Conservation (phyloP, 1,139 yeast genomes). For the Chernovozyma sophiae-reginae region DNA sequence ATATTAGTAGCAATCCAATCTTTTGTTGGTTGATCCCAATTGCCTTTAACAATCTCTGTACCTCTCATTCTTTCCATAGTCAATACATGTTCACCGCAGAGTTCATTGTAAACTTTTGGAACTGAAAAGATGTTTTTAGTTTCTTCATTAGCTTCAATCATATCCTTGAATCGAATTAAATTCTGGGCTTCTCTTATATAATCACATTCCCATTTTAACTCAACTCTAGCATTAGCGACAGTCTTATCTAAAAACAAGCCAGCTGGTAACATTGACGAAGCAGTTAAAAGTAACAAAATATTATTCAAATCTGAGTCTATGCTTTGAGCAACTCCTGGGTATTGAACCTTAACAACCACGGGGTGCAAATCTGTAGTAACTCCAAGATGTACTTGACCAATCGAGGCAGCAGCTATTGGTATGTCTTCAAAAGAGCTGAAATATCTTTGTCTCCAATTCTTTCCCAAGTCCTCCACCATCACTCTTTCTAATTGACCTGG, state of each 20-base stretch:
- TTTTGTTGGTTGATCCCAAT: slow-evolving; percentile 68
- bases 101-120: slow-evolving; percentile 74
- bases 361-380: slow-evolving; percentile 58
- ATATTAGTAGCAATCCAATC: slow-evolving; percentile 82
- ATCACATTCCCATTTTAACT: slow-evolving; percentile 97
- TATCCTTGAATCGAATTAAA: slow-evolving; percentile 61
- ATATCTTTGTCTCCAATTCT: slow-evolving; percentile 64
- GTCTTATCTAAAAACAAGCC: slow-evolving; percentile 91
- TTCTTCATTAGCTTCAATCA: slow-evolving; percentile 50
- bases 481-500: slow-evolving; percentile 80
- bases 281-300: slow-evolving; percentile 73
- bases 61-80: slow-evolving; percentile 93
- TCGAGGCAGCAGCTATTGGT: slow-evolving; percentile 97
- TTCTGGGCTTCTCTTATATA: slow-evolving; percentile 86
- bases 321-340: slow-evolving; percentile 94
- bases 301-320: slow-evolving; percentile 93
- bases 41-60: slow-evolving; percentile 71
- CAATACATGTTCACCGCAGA: slow-evolving; percentile 77
- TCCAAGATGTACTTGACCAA: slow-evolving; percentile 94
- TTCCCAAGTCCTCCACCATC: slow-evolving; percentile 70
- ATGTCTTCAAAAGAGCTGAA: slow-evolving; percentile 77
- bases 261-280: slow-evolving; percentile 82
- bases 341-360: slow-evolving; percentile 95
- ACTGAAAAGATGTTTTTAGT: slow-evolving; percentile 56
- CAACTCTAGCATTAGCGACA: slow-evolving; percentile 88